A percentile compares a stretch with the other conserved stretches of the same genome.
Conservation (phyloP, 2,329 filamentous ascomycete species). For the Colletotrichum sp. region DNA sequence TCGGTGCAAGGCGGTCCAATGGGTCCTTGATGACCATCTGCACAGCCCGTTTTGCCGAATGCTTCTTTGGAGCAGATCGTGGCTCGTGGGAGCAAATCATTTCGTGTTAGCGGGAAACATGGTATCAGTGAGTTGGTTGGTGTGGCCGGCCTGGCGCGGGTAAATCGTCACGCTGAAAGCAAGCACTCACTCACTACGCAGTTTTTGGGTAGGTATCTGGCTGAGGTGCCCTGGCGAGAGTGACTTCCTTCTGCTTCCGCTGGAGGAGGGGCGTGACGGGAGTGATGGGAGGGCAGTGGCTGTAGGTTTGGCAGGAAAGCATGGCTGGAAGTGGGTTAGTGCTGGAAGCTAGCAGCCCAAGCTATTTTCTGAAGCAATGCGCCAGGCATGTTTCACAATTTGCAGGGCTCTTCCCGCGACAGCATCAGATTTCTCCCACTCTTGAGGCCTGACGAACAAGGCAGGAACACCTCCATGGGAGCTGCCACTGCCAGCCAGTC, state of each 20-base stretch:
- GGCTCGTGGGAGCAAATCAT: slow-evolving; percentile 8
- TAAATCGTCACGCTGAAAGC: neutral
- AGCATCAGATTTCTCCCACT: neutral
- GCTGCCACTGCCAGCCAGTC: too few relatives aligned
- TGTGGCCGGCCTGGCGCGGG: neutral
- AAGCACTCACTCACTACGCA: neutral
- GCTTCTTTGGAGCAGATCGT: neutral
- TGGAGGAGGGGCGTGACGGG: slow-evolving; percentile 28
- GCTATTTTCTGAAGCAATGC: slow-evolving; percentile 54
- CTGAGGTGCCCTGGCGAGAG: neutral
- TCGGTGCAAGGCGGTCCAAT: slow-evolving; percentile 1
- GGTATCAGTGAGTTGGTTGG: neutral
- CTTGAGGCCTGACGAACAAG: neutral
- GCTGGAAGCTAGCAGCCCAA: slow-evolving; percentile 35
- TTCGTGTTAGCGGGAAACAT: neutral
- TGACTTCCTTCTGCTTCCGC: neutral
- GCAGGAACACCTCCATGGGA: too few relatives aligned
- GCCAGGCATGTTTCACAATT: slow-evolving; percentile 56
- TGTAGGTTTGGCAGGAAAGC: slow-evolving; percentile 15
- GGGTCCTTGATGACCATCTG: neutral
- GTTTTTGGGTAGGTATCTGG: neutral
- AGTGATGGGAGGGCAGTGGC: slow-evolving; percentile 26
- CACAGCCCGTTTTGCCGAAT: neutral
- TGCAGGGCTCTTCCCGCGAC: slow-evolving; percentile 28
- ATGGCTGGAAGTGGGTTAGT: slow-evolving; percentile 31